Percentiles rank a stretch among this genome's conserved stretches.
Conservation (phyloP, 306 rosid species). For the Cicer bijugum region DNA sequence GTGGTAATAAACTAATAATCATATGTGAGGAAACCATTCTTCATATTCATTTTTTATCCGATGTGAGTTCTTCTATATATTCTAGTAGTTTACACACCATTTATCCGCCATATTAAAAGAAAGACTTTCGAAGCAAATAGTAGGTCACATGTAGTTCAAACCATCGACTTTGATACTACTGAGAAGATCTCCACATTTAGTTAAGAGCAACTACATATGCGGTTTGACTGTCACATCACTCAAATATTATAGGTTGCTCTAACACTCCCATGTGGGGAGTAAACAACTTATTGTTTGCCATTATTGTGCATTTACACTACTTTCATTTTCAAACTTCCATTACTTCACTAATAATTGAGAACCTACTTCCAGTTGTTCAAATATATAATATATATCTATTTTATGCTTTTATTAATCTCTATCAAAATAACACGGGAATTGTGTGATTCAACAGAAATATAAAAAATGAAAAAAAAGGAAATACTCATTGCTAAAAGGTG, state of each 20-base stretch:
- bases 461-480: not conserved
- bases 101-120: too few species aligned
- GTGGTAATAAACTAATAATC: not conserved
- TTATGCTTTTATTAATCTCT: constrained; percentile 6
- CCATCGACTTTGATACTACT: not conserved
- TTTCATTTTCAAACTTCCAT: constrained; percentile 1
- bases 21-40: not conserved
- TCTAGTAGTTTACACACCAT: too few species aligned
- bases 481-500: constrained; percentile 5
- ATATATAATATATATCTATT: not conserved
- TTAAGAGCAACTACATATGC: not conserved
- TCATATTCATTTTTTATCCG: too few species aligned
- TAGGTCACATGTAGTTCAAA: too few species aligned
- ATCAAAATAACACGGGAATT: constrained; percentile 17
- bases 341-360: constrained; percentile 3
- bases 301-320: not conserved
- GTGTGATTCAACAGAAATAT: constrained; percentile 35
- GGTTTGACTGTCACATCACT: not conserved
- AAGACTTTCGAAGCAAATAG: too few species aligned
- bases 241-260: too few species aligned
- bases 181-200: not conserved
- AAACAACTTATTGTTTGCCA: not conserved
- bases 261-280: not conserved
- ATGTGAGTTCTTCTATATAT: too few species aligned
- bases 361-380: constrained; percentile 1